These are phyloP conservation scores for Leccinum ponderosum DNA, from an alignment of 1,284 basidiomycete species.

Conservation along the genomic window DNA sequence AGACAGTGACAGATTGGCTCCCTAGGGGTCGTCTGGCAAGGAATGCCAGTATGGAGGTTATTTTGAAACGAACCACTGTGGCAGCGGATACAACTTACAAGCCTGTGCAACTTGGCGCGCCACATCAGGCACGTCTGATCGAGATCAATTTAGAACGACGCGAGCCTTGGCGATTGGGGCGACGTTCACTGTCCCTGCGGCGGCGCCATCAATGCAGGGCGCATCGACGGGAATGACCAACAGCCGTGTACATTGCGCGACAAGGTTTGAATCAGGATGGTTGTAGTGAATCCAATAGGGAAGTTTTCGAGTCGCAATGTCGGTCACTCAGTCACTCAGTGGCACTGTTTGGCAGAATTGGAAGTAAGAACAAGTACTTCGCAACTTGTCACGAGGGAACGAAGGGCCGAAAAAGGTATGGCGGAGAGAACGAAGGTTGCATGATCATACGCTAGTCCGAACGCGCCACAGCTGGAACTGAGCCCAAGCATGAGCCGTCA, in stretches of 20 bases:
- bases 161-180: constrained; percentile 5
- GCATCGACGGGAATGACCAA: not conserved
- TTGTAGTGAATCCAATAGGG: not conserved
- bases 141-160: not conserved
- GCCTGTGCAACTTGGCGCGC: constrained; percentile 2
- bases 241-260: not conserved
- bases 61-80: constrained; percentile 19
- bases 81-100: not conserved
- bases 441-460: not conserved
- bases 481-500: not conserved
- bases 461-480: constrained; percentile 2
- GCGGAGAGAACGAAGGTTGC: not conserved
- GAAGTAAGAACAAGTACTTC: not conserved
- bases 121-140: constrained; percentile 15
- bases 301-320: not conserved
- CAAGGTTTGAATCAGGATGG: constrained; percentile 3
- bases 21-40: constrained; percentile 1
- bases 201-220: constrained; percentile 1
- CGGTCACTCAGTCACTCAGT: not conserved
- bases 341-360: not conserved
- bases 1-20: constrained; percentile 3
- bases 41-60: not conserved
- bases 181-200: not conserved
- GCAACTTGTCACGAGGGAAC: not conserved
- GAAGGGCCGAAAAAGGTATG: constrained; percentile 7